Evolutionary conservation across 2,329 filamentous ascomycete genomes (phyloP), one percentile per base, ranked within the genome.

Genomic region (Exophiala sp.): DNA sequence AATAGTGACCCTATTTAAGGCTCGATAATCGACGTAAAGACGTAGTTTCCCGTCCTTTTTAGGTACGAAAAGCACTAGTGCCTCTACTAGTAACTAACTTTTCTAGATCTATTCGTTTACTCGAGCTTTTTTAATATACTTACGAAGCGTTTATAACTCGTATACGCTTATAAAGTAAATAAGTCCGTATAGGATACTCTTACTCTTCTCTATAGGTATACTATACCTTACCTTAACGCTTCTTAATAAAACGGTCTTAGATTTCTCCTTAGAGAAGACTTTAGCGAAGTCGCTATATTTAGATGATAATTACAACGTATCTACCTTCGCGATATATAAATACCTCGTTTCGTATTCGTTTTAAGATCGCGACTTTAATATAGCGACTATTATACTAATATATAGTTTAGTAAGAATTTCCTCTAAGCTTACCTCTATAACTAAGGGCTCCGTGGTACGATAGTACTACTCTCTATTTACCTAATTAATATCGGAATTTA

Each of bases 1-100:
- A 21, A 64, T 55, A 2, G 49, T 68, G 8, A 65, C 62, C 7
- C 59, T 52, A 51, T 69, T 69, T 36, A 68, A 33, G n/a, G 36
- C 35, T 40, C 51, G 21, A 45, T 66, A 69, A 53, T 68, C 51
- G 11, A 66, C 42, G 41, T 57, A 61, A 40, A 63, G 47, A 33
- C 44, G 21, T 52, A 65, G 36, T 11, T 44, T 58, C 29, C 53
- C 40, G 50, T 63, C 50, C 14, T 60, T 61, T 39, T 68, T 67
- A 29, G 34, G 55, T 40, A 66, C 38, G 53, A 65, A 65, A 8
- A 66, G 39, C 33, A 61, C 62, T 20, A 33, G 24, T 12, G 44
- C 43, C 5, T 33, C 29, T 32, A 44, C 39, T 32, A n/a, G 35
- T 18, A 20, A 57, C 32, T 57, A 9, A 18, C 21, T 50, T 10